These are phyloP conservation scores for Aspergillus brasiliensis DNA, from an alignment of 2,329 filamentous ascomycete species.

Conservation along the genomic window DNA sequence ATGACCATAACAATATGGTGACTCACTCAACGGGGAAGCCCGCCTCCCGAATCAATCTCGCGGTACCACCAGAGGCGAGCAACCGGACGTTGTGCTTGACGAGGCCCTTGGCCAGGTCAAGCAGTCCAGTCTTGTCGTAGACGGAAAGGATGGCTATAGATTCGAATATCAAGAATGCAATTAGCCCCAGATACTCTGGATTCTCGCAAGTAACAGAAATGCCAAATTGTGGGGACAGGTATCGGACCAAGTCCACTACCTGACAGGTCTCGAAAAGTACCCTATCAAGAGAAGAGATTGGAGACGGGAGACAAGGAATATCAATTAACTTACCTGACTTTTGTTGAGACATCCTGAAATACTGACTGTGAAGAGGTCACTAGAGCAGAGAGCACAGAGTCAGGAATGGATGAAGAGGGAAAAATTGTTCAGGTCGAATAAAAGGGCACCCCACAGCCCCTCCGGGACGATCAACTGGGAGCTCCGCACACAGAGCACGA, in stretches of 20 bases:
- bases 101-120: slow-evolving; percentile 90
- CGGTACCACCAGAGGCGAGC: slow-evolving; percentile 90
- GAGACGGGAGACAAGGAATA: slow-evolving; percentile 11
- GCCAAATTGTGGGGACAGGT: slow-evolving; percentile 18
- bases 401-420: slow-evolving; percentile 9
- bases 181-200: slow-evolving; percentile 13
- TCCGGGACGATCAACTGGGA: slow-evolving; percentile 2
- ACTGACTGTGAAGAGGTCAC: slow-evolving; percentile 23
- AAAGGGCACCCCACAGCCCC: slow-evolving; percentile 8
- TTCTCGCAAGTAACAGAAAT: slow-evolving; percentile 16
- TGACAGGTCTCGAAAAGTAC: slow-evolving; percentile 12
- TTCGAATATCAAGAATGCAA: neutral
- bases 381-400: slow-evolving; percentile 17
- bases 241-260: slow-evolving; percentile 21
- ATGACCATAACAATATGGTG: slow-evolving; percentile 9
- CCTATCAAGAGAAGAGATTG: slow-evolving; percentile 15
- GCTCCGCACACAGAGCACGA: slow-evolving; percentile 2
- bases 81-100: slow-evolving; percentile 87
- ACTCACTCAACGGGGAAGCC: slow-evolving; percentile 91
- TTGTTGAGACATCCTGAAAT: slow-evolving; percentile 41
- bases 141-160: slow-evolving; percentile 84
- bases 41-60: slow-evolving; percentile 94
- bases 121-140: slow-evolving; percentile 95
- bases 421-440: slow-evolving; percentile 14
- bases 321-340: slow-evolving; percentile 40